Evolutionary conservation across 306 rosid genomes (phyloP).

Genomic region (Acmispon strigosus): DNA sequence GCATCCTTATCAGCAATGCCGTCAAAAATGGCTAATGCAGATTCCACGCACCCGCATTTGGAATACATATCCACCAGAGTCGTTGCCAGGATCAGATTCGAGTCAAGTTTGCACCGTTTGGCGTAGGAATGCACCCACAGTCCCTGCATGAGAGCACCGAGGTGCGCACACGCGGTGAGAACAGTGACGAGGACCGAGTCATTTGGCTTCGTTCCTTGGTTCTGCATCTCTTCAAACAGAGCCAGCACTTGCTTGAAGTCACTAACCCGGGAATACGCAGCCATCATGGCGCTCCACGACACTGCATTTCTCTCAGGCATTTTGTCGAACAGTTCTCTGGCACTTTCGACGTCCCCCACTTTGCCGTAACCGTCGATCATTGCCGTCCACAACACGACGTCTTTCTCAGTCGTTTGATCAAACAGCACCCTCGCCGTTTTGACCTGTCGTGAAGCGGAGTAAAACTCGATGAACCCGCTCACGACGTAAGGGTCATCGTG

Average conservation of each 20-base stretch:
- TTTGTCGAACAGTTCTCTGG: constrained; percentile 60
- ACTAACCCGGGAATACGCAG: constrained; percentile 31
- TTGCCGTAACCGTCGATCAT: constrained; percentile 83
- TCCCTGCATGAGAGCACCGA: constrained; percentile 38
- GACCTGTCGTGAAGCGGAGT: constrained; percentile 29
- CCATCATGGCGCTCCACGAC: constrained; percentile 49
- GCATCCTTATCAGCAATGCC: constrained; percentile 25
- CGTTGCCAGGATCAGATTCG: constrained; percentile 45
- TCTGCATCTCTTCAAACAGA: constrained; percentile 35
- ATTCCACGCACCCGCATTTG: constrained; percentile 36
- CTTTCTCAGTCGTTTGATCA: constrained; percentile 37
- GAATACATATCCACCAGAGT: constrained; percentile 54
- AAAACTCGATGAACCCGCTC: constrained; percentile 50
- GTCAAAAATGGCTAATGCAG: constrained; percentile 28
- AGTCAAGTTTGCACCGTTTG: background rate
- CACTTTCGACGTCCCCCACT: constrained; percentile 47
- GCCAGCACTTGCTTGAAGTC: constrained; percentile 33
- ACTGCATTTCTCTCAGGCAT: constrained; percentile 65
- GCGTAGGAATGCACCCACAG: constrained; percentile 46
- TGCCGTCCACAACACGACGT: constrained; percentile 79
- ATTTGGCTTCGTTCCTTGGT: constrained; percentile 22
- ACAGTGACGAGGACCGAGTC: constrained; percentile 36
- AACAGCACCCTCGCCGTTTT: constrained; percentile 43
- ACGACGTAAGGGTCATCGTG: constrained; percentile 51
- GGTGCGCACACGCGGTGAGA: constrained; percentile 36